Conservation (phyloP, 805 yeast genomes). For the Teunomyces lycoperdinae region DNA sequence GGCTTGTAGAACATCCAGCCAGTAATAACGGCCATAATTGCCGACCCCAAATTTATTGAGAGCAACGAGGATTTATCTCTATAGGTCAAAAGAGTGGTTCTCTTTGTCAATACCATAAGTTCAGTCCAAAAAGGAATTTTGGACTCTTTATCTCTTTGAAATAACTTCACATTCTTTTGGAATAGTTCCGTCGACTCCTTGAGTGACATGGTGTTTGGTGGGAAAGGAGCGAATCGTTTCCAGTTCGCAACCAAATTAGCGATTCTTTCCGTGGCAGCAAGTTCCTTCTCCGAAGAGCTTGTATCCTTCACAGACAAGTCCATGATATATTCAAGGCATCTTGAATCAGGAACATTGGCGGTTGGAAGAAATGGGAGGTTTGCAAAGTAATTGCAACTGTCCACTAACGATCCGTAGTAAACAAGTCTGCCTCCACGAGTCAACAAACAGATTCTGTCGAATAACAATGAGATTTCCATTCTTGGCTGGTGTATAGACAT, state of each 20-base stretch:
- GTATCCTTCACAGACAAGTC: conserved; percentile 36
- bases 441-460: conserved; percentile 66
- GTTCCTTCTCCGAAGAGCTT: conserved; percentile 23
- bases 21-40: conserved; percentile 54
- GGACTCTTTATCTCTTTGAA: conserved; percentile 14
- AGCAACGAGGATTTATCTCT: conserved; percentile 33
- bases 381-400: conserved; percentile 51
- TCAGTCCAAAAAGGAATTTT: conserved; percentile 29
- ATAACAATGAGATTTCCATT: conserved; percentile 64
- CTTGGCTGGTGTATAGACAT: conserved; percentile 85
- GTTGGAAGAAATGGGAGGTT: conserved; percentile 12
- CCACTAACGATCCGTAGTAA: conserved; percentile 42
- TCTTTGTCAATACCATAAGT: conserved; percentile 29
- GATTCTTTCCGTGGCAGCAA: conserved; percentile 20
- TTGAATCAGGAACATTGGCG: conserved; percentile 4
- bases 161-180: conserved; percentile 15
- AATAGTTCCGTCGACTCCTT: conserved; percentile 15
- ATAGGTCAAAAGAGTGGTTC: conserved; percentile 31
- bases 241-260: conserved; percentile 24
- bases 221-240: conserved; percentile 14
- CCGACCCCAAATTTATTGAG: conserved; percentile 37
- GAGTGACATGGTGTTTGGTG: conserved; percentile 2
- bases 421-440: conserved; percentile 55
- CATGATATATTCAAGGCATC: conserved; percentile 33
- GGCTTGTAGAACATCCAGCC: conserved; percentile 81